Percentiles rank a stretch among this genome's conserved stretches.
These are phyloP conservation scores for Blastomyces emzantsi DNA, from an alignment of 2,329 filamentous ascomycete species.

Conservation along the genomic window DNA sequence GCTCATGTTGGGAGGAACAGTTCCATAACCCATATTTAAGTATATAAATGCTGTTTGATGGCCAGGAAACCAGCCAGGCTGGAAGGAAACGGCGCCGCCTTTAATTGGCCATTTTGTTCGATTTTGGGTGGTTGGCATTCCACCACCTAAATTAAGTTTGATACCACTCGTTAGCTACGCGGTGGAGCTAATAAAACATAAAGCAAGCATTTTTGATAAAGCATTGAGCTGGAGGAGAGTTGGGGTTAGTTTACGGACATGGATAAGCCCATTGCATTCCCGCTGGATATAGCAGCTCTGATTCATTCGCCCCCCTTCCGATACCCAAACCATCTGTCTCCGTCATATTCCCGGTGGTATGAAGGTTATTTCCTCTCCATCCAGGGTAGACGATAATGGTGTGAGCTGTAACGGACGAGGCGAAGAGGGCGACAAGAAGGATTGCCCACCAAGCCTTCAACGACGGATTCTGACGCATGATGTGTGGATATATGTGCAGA, in stretches of 20 bases:
- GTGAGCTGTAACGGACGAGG: conserved; percentile 45
- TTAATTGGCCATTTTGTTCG: conserved; percentile 83
- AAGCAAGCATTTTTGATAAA: not conserved
- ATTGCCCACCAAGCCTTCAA: conserved; percentile 23
- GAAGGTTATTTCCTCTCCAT: conserved; percentile 78
- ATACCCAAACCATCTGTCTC: conserved; percentile 38
- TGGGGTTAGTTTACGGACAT: conserved; percentile 54
- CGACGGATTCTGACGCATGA: conserved; percentile 23
- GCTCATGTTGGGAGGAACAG: conserved; percentile 77
- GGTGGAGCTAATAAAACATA: conserved; percentile 1
- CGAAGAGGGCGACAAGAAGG: conserved; percentile 29
- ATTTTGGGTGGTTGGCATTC: conserved; percentile 66
- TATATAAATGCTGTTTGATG: conserved; percentile 76
- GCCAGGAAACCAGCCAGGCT: conserved; percentile 94
- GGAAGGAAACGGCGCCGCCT: conserved; percentile 80
- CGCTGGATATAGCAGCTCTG: conserved; percentile 56
- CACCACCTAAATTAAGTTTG: conserved; percentile 57
- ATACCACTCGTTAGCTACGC: conserved; percentile 9
- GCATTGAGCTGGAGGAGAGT: not conserved
- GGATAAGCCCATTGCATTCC: conserved; percentile 96
- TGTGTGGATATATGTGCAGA: conserved; percentile 12
- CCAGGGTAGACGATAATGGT: conserved; percentile 79
- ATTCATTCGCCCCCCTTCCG: conserved; percentile 39
- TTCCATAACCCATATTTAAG: conserved; percentile 82
- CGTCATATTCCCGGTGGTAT: conserved; percentile 56